These are phyloP conservation scores for Onygenales sp. DNA, from an alignment of 2,329 filamentous ascomycete genomes.

Conservation along the genomic window DNA sequence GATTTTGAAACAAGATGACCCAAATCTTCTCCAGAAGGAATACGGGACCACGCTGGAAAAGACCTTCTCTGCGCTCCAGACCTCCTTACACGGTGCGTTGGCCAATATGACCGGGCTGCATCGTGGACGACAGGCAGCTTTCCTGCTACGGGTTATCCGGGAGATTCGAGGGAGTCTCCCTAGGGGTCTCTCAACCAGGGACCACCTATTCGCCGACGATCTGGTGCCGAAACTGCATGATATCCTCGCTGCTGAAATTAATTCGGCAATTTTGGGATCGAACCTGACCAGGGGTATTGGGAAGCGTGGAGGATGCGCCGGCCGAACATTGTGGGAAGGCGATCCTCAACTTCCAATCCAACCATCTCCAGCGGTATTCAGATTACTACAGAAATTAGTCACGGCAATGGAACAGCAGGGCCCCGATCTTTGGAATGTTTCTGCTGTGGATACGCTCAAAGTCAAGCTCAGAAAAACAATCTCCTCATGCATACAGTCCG, in stretches of 20 bases:
- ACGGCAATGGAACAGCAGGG: conserved; percentile 61
- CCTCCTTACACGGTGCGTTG: conserved; percentile 32
- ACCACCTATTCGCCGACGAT: conserved; percentile 45
- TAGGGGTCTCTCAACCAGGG: conserved; percentile 31
- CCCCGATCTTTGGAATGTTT: conserved; percentile 70
- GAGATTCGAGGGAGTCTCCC: conserved; percentile 63
- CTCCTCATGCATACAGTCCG: conserved; percentile 14
- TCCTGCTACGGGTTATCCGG: conserved; percentile 63
- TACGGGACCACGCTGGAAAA: conserved; percentile 48
- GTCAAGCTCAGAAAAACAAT: conserved; percentile 44
- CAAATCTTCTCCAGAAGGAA: conserved; percentile 50
- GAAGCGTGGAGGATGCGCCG: conserved; percentile 42
- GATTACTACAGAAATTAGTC: conserved; percentile 57
- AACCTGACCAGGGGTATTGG: conserved; percentile 29
- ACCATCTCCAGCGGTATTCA: conserved; percentile 65
- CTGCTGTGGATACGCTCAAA: conserved; percentile 57
- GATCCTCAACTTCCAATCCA: conserved; percentile 64
- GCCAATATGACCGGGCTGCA: conserved; percentile 37
- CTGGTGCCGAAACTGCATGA: conserved; percentile 57
- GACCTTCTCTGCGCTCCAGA: conserved; percentile 48
- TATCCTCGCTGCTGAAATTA: conserved; percentile 47
- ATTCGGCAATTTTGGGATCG: conserved; percentile 35
- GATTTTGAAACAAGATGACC: conserved; percentile 63
- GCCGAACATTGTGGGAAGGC: conserved; percentile 71
- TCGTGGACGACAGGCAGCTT: conserved; percentile 44